These are phyloP conservation scores for Candida tunisiensis DNA, from an alignment of 1,139 yeast genomes.

Conservation along the genomic window DNA sequence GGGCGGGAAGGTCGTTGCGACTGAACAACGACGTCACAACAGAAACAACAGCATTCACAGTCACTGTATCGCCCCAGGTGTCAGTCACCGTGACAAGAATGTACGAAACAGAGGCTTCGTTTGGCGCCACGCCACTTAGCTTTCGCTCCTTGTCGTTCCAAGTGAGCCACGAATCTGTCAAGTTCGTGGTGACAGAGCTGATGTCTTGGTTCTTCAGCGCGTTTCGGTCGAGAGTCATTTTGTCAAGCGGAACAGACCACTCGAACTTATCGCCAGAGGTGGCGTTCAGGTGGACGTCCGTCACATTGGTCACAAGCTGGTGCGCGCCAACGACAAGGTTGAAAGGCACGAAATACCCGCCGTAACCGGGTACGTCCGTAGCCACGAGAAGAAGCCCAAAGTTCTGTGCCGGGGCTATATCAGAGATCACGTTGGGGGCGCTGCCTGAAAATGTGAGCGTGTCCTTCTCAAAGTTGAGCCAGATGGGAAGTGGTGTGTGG, in stretches of 20 bases:
- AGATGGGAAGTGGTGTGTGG: slow-evolving; percentile 78
- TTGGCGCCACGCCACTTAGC: slow-evolving; percentile 35
- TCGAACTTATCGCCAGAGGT: slow-evolving; percentile 40
- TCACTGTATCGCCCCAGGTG: slow-evolving; percentile 44
- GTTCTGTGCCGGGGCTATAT: slow-evolving; percentile 69
- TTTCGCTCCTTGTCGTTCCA: slow-evolving; percentile 24
- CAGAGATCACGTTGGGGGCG: slow-evolving; percentile 74
- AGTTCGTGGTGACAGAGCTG: slow-evolving; percentile 29
- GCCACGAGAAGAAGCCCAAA: slow-evolving; percentile 68
- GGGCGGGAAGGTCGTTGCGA: slow-evolving; percentile 15
- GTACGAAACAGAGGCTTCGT: slow-evolving; percentile 22
- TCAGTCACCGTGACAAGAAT: slow-evolving; percentile 48
- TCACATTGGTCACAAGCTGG: slow-evolving; percentile 46
- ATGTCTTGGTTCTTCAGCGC: slow-evolving; percentile 34
- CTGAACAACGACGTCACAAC: slow-evolving; percentile 15
- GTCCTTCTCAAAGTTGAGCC: slow-evolving; percentile 57
- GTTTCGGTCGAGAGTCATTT: slow-evolving; percentile 43
- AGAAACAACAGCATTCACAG: slow-evolving; percentile 34
- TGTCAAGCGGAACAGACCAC: slow-evolving; percentile 40
- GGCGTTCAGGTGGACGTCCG: slow-evolving; percentile 35
- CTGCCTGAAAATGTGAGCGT: slow-evolving; percentile 62
- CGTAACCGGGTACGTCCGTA: slow-evolving; percentile 57
- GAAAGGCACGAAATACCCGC: slow-evolving; percentile 59
- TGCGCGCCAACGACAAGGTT: slow-evolving; percentile 77
- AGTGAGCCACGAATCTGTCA: slow-evolving; percentile 35